These are phyloP conservation scores for Nematodospora valgi DNA, from an alignment of 805 yeast species.

Conservation along the genomic window DNA sequence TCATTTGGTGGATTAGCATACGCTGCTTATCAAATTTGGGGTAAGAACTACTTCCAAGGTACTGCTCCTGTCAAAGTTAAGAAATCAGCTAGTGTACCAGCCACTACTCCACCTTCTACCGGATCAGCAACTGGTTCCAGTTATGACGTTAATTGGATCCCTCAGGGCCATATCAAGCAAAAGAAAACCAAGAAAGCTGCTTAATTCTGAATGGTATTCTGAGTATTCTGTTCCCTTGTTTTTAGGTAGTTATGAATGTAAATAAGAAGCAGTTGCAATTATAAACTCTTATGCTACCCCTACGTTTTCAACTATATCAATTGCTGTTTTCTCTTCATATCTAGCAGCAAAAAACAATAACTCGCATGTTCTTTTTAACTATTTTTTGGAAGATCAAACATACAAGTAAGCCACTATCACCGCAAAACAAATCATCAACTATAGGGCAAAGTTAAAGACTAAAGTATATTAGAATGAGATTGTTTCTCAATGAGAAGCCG, in stretches of 20 bases:
- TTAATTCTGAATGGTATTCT: slow-evolving; percentile 8
- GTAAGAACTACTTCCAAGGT: slow-evolving; percentile 42
- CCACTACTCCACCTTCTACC: slow-evolving; percentile 3
- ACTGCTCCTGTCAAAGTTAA: slow-evolving; percentile 31
- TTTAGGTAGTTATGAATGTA: slow-evolving; percentile 2
- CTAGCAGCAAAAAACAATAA: too few relatives aligned
- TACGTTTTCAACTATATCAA: background rate
- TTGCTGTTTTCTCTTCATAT: too few relatives aligned
- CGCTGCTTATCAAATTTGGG: slow-evolving; percentile 41
- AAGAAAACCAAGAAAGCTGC: slow-evolving; percentile 28
- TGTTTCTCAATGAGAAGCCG: slow-evolving; percentile 61
- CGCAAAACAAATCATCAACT: background rate
- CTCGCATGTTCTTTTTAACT: too few relatives aligned
- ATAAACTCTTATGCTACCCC: slow-evolving; percentile 1
- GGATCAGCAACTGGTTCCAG: slow-evolving; percentile 20
- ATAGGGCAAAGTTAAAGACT: too few relatives aligned
- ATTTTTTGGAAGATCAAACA: too few relatives aligned
- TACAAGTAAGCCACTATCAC: too few relatives aligned
- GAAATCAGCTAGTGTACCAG: slow-evolving; percentile 18
- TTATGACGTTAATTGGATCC: slow-evolving; percentile 55
- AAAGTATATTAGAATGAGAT: slow-evolving; percentile 48
- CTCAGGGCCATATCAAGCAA: slow-evolving; percentile 47
- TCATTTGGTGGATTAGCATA: slow-evolving; percentile 51
- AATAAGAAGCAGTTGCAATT: background rate
- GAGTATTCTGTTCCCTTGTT: background rate